phyloP scores from a whole-genome alignment of 768 basidiomycete genomes.

The Pholiota microspora region DNA sequence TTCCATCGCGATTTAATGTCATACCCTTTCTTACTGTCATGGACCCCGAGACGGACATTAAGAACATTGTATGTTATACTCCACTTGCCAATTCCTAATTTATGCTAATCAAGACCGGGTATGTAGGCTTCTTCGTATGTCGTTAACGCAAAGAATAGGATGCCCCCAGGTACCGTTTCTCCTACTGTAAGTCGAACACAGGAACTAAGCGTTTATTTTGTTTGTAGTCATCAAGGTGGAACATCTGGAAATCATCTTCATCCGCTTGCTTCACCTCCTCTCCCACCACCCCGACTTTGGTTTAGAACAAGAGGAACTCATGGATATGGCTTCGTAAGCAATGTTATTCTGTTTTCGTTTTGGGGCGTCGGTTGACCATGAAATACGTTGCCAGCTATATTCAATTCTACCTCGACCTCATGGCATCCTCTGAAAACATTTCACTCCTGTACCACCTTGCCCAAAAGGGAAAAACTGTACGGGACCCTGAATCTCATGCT shows the following conservation, averaged over 20 bases:
- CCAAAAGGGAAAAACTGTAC: constrained; percentile 80
- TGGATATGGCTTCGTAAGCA: constrained; percentile 78
- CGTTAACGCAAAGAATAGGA: constrained; percentile 40
- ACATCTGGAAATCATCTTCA: constrained; percentile 79
- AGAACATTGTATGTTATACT: constrained; percentile 47
- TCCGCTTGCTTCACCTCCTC: constrained; percentile 82
- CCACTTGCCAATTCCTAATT: neutral
- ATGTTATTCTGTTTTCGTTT: neutral
- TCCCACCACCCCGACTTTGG: constrained; percentile 95
- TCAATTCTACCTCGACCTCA: constrained; percentile 78
- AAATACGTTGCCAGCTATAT: constrained; percentile 61
- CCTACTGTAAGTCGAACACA: neutral
- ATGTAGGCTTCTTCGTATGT: constrained; percentile 58
- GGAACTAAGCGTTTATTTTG: neutral
- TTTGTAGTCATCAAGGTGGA: constrained; percentile 52
- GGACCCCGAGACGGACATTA: constrained; percentile 87
- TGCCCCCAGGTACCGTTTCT: constrained; percentile 38
- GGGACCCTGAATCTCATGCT: constrained; percentile 67
- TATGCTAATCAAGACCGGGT: neutral
- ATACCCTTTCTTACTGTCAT: constrained; percentile 87
- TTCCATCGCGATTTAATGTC: constrained; percentile 73
- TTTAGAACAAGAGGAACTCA: constrained; percentile 61
- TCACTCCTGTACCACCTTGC: constrained; percentile 83
- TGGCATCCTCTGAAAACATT: constrained; percentile 80
- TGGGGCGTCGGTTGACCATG: constrained; percentile 6